Evolutionary conservation across 2,329 filamentous ascomycete species (phyloP), one percentile per base, ranked within the genome.

Genomic region (Fusarium fracticaudum): DNA sequence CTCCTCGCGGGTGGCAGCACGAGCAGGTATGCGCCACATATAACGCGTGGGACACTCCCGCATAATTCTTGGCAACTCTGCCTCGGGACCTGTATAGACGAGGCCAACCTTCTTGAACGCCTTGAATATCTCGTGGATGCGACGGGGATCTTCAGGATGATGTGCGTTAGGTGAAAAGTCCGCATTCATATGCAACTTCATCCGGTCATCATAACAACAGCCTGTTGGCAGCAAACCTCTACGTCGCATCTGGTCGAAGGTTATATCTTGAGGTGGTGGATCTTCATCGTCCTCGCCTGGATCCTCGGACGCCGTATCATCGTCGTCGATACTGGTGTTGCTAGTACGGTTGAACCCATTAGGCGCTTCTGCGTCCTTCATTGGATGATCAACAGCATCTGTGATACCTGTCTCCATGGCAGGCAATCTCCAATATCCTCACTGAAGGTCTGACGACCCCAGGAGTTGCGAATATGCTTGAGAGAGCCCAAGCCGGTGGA

Each of bases 121-220:
- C 76, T 94, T 92, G 87, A 96, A 98, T 76, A 99, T 99, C 78
- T 94, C 92, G 77, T 95, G 94, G 68, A 99, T 98, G 20, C 96
- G 91, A 35, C 94, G 88, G 3, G 96, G 96, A 78, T 99, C 96
- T 82, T 99, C 96, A 0, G 96, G 96, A 79, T 99, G 96, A 59
- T 97, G 92, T 29, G 96, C 92, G 54, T 91, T 89, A 3, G 88
- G 87, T 24, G 89, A 90, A 79, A 91, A 92, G 80, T 94, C 91
- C 22, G 94, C 91, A 80, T 98, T 97, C 62, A 95, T 93, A 81
- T 99, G 96, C 69, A 97, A 93, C 69, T 96, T 94, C 96, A 99
- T 99, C 38, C 96, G 91, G 65, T 94, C 91, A 84, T 99, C 96
- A 80, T 98, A 99, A 75, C 94, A 96, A 70, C 93, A 91, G 8